Evolutionary conservation across 345 rosid species (phyloP).

Genomic region (Jatropha curcas): DNA sequence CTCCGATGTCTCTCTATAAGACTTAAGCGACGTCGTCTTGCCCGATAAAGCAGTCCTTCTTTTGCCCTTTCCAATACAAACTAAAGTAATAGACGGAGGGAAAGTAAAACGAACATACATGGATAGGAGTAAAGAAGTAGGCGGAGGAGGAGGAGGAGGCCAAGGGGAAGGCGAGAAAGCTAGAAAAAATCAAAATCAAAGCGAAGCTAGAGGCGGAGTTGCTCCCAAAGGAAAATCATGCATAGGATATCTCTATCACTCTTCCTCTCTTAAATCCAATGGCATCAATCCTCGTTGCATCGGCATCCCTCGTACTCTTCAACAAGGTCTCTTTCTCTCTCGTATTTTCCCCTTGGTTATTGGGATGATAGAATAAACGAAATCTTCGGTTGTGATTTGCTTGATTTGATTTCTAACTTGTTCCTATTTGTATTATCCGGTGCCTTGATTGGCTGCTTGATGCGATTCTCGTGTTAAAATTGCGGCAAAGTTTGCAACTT

Average conservation of each 20-base stretch:
- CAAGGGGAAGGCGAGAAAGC: constrained; percentile 5
- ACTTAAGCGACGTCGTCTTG: too few relatives aligned
- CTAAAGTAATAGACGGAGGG: not conserved
- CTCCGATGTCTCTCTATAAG: too few relatives aligned
- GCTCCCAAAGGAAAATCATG: constrained; percentile 59
- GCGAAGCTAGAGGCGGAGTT: constrained; percentile 15
- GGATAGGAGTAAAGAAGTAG: constrained; percentile 11
- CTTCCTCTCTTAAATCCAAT: constrained; percentile 58
- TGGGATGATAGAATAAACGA: not conserved
- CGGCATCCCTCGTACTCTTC: constrained; percentile 65
- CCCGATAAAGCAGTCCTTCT: too few relatives aligned
- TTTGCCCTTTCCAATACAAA: too few relatives aligned
- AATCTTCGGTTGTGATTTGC: not conserved
- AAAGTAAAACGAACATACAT: not conserved
- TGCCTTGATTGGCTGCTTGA: not conserved
- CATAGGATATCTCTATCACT: constrained; percentile 57
- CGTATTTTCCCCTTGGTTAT: not conserved
- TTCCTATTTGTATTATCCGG: not conserved
- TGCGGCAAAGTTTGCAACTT: too few relatives aligned
- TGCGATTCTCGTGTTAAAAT: not conserved
- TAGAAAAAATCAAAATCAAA: not conserved
- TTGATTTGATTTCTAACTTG: not conserved
- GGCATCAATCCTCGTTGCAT: constrained; percentile 63
- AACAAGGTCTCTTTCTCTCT: constrained; percentile 15
- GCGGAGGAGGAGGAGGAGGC: constrained; percentile 17